Evolutionary conservation across 2,329 filamentous ascomycete genomes (phyloP), one percentile per base, ranked within the genome.

Genomic region (Aureobasidium zeae): DNA sequence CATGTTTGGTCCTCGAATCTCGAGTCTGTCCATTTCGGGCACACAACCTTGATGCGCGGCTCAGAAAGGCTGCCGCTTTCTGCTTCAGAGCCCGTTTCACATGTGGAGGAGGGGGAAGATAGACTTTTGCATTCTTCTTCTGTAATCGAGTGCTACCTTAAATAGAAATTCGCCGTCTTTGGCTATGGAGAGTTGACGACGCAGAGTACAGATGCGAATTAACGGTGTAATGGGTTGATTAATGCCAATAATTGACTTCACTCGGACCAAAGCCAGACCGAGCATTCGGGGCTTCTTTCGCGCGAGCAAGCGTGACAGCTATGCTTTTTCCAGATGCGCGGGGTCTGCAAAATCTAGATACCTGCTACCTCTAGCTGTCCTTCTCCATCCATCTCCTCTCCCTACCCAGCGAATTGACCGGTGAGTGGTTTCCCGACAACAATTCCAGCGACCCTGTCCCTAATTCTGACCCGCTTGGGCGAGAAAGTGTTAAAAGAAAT

Each of bases 211-310:
- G n/a, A n/a, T n/a, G n/a, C n/a, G n/a, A n/a, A n/a, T n/a, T n/a
- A n/a, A n/a, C n/a, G n/a, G n/a, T n/a, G n/a, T n/a, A n/a, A n/a
- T n/a, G n/a, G n/a, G n/a, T n/a, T n/a, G n/a, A n/a, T n/a, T n/a
- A n/a, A n/a, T n/a, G n/a, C n/a, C n/a, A n/a, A n/a, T n/a, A n/a
- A n/a, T n/a, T n/a, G n/a, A n/a, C n/a, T n/a, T n/a, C n/a, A n/a
- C n/a, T 31, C 28, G 37, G 37, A 28, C 26, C 37, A 41, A 32
- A 41, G 37, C 37, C 37, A 41, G 32, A 31, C 37, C 37, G 37
- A 31, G n/a, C 29, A 29, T 21, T 41, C 37, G 37, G 37, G n/a
- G n/a, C 20, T n/a, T 41, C 37, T 41, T 41, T 41, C 28, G 32
- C 32, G 32, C 37, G 37, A 41, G 37, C 37, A 41, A n/a, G 37